These are phyloP conservation scores for Rickenella mellea DNA, from an alignment of 768 basidiomycete genomes.

Conservation along the genomic window DNA sequence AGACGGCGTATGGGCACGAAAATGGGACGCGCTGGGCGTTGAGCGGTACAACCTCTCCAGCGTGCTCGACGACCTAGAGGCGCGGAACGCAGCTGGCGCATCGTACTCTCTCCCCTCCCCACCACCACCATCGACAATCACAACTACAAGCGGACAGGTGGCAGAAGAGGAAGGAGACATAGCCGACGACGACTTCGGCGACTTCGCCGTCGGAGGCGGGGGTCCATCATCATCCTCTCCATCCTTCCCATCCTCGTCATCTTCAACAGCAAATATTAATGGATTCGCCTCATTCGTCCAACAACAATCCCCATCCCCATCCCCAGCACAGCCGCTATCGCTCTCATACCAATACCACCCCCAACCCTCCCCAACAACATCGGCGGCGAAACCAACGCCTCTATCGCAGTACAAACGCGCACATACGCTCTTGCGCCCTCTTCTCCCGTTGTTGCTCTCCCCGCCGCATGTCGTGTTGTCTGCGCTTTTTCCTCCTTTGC, in stretches of 20 bases:
- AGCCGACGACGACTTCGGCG: constrained; percentile 80
- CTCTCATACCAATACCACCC: constrained; percentile 11
- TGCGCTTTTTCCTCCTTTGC: constrained; percentile 34
- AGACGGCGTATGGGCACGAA: constrained; percentile 71
- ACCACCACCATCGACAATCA: no score
- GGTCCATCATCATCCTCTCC: constrained; percentile 5
- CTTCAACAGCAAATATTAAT: constrained; percentile 3
- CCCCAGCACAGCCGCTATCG: constrained; percentile 25
- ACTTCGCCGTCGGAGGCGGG: constrained; percentile 48
- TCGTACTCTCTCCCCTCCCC: no score
- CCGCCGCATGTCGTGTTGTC: constrained; percentile 63
- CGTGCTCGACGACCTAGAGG: constrained; percentile 55
- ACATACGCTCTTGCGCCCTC: constrained; percentile 51
- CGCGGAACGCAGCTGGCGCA: constrained; percentile 38
- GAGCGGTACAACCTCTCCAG: constrained; percentile 32
- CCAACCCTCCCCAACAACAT: constrained; percentile 25
- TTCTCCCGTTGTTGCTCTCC: constrained; percentile 46
- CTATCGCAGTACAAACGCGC: constrained; percentile 58
- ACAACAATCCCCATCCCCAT: no score
- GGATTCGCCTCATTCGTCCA: constrained; percentile 12
- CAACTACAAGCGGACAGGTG: no score
- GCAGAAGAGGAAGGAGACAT: no score
- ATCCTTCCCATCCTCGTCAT: constrained; percentile 18
- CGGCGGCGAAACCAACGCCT: constrained; percentile 25
- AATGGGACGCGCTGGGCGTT: constrained; percentile 55